Evolutionary conservation across 2,329 filamentous ascomycete genomes (phyloP).

Genomic region (Trichophyton rubrum): DNA sequence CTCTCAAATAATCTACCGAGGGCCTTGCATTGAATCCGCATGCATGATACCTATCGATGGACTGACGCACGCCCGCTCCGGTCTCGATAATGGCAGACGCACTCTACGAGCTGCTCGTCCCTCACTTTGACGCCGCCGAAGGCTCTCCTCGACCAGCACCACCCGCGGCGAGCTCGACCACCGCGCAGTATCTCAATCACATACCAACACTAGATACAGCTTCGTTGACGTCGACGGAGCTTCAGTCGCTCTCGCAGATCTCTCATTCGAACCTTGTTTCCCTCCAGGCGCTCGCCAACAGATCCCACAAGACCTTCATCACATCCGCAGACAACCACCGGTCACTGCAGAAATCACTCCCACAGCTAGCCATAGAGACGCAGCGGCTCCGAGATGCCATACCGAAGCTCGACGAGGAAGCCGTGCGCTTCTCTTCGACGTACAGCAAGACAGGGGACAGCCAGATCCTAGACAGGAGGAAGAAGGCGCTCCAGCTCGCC

Average conservation of each 20-base stretch:
- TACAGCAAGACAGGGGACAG: conserved; percentile 65
- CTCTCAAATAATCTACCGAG: background rate
- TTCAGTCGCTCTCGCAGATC: conserved; percentile 64
- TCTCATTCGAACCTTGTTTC: conserved; percentile 71
- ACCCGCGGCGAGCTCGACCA: conserved; percentile 27
- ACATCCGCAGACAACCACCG: conserved; percentile 65
- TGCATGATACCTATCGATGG: background rate
- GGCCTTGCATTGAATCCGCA: no score
- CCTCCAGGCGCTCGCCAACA: conserved; percentile 76
- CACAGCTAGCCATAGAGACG: conserved; percentile 53
- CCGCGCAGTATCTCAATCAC: conserved; percentile 60
- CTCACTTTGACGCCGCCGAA: conserved; percentile 42
- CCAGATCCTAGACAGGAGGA: conserved; percentile 58
- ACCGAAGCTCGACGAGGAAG: conserved; percentile 65
- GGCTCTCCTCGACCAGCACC: conserved; percentile 25
- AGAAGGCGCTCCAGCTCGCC: conserved; percentile 66
- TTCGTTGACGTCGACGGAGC: conserved; percentile 61
- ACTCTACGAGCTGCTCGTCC: conserved; percentile 59
- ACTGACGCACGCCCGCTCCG: background rate
- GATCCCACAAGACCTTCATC: conserved; percentile 75
- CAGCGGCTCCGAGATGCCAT: conserved; percentile 57
- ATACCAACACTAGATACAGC: conserved; percentile 65
- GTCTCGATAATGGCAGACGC: conserved; percentile 51
- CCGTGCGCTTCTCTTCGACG: conserved; percentile 66
- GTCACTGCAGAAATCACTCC: conserved; percentile 60